Evolutionary conservation across 768 basidiomycete species (phyloP).

Genomic region (Hemileccinum impolitum): DNA sequence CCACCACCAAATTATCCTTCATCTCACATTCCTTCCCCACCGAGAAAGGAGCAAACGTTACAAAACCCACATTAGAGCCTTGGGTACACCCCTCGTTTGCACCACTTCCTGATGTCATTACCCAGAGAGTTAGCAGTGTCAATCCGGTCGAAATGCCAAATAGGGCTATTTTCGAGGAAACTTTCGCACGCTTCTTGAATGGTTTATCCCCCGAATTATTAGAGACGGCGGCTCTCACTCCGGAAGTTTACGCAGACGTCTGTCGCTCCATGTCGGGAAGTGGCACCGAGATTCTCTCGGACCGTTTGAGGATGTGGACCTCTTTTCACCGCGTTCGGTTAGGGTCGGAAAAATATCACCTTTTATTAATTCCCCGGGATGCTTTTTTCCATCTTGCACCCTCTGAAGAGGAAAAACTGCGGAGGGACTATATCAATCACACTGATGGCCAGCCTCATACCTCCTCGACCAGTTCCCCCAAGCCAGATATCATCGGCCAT

Average conservation of each 20-base stretch:
- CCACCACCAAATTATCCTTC: constrained; percentile 37
- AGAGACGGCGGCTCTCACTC: constrained; percentile 56
- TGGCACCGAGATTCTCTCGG: constrained; percentile 30
- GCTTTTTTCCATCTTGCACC: constrained; percentile 49
- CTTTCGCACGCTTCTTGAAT: constrained; percentile 45
- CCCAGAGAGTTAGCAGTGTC: constrained; percentile 51
- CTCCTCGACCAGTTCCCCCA: constrained; percentile 13
- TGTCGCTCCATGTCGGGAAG: constrained; percentile 44
- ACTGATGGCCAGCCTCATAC: constrained; percentile 24
- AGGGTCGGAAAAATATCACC: constrained; percentile 55
- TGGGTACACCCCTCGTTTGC: constrained; percentile 60
- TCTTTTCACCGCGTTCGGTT: constrained; percentile 57
- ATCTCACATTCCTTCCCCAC: constrained; percentile 41
- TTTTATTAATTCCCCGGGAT: constrained; percentile 61
- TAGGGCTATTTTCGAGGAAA: constrained; percentile 50
- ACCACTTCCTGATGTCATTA: constrained; percentile 55
- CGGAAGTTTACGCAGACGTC: constrained; percentile 52
- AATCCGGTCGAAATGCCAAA: constrained; percentile 60
- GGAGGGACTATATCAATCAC: constrained; percentile 44
- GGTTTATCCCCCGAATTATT: constrained; percentile 52
- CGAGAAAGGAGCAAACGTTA: constrained; percentile 37
- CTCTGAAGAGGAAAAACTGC: constrained; percentile 48
- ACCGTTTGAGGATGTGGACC: constrained; percentile 51
- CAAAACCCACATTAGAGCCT: constrained; percentile 47
- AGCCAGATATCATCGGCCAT: constrained; percentile 16